Percentiles rank a stretch among this genome's conserved stretches.
Evolutionary conservation across 306 rosid genomes (phyloP).

Genomic region (Dalbergia oliveri): DNA sequence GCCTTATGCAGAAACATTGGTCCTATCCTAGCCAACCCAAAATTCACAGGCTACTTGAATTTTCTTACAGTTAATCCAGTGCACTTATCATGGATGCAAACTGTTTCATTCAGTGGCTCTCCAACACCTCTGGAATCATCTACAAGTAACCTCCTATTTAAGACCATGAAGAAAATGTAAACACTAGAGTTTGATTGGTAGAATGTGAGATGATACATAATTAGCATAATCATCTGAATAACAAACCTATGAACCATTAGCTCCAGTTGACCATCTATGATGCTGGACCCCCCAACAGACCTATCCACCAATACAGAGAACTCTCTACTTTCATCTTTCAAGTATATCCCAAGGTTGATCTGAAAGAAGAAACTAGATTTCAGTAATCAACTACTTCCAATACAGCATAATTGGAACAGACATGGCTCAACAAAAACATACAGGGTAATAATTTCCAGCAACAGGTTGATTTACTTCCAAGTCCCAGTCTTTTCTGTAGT

Average conservation of each 20-base stretch:
- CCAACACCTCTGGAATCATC: constrained; percentile 93
- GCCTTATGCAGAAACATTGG: constrained; percentile 15
- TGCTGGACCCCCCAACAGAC: constrained; percentile 87
- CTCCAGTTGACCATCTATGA: constrained; percentile 80
- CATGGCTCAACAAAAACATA: constrained; percentile 49
- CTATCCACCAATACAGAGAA: constrained; percentile 82
- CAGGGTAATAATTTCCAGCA: constrained; percentile 96
- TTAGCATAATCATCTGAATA: constrained; percentile 17
- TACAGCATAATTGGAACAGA: constrained; percentile 10
- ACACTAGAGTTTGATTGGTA: constrained; percentile 1
- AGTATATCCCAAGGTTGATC: constrained; percentile 79
- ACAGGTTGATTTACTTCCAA: constrained; percentile 86
- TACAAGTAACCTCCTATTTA: constrained; percentile 73
- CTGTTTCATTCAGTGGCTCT: constrained; percentile 89
- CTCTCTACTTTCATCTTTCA: constrained; percentile 67
- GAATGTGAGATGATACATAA: constrained; percentile 5
- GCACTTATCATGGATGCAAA: constrained; percentile 71
- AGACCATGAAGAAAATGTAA: constrained; percentile 2
- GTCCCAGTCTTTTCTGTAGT: constrained; percentile 82
- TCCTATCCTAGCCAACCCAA: constrained; percentile 17
- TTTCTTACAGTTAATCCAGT: constrained; percentile 80
- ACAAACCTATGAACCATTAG: constrained; percentile 88
- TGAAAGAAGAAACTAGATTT: constrained; percentile 51
- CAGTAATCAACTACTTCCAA: constrained; percentile 14
- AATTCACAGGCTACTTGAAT: constrained; percentile 21